Base-by-base conservation (phyloP, 441 rosid genomes). In the Capsella rubella region DNA sequence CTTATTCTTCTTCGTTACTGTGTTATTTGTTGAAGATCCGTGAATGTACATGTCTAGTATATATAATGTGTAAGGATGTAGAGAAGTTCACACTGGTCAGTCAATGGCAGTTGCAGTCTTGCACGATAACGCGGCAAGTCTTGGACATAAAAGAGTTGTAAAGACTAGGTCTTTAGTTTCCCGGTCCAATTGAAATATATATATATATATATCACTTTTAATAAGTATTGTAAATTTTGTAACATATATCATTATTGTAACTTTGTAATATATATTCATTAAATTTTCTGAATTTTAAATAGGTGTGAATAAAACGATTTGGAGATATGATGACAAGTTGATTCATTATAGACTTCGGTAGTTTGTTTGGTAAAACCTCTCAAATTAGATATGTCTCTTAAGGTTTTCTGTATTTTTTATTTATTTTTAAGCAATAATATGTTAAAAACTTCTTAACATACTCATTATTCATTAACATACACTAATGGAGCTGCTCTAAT, bases 41-140 rank as follows among this genome's bases (percentile, higher is more conserved):
- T 54, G 56, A 51, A 52, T 8, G 45, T 51, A 39, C n/a, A 31
- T 67, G 27, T 60, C 4, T 34, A n/a, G 61, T 34, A n/a, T 69
- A 31, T 69, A 43, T 74, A 50, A 35, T n/a, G 12, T 18, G 31
- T 35, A 31, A 31, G 1, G 39, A 35, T 32, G 21, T 3, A 52
- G 35, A 71, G 16, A 55, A 16, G 63, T 35, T 21, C 25, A 21
- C 25, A 49, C 9, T n/a, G 18, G 28, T 49, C 18, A 67, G 77
- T 64, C 77, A 74, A 66, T 58, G 60, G 40, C 8, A 64, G 34
- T 25, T 32, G 64, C 25, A 28, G 32, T 34, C 37, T 34, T 34
- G 37, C 37, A 34, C 56, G 4, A 37, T 39, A 51, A 74, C 73
- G 68, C 73, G 73, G 78, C 62, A 67, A 67, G 52, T 40, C 47